A percentile compares a stretch with the other conserved stretches of the same genome.
Evolutionary conservation across 306 rosid genomes (phyloP).

Genomic region (Fragaria vesca): DNA sequence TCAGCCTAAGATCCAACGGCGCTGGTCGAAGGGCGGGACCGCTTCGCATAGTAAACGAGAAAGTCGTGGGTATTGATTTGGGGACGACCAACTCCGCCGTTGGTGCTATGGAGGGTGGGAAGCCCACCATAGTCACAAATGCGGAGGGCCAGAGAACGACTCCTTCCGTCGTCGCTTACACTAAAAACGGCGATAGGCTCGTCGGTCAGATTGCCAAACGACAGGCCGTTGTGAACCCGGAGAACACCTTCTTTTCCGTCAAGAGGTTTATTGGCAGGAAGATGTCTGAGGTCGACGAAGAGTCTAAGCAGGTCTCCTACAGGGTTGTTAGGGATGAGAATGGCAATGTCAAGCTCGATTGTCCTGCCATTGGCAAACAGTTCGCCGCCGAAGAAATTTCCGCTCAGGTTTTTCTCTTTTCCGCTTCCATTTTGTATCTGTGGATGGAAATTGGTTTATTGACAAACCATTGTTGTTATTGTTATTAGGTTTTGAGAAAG

Average conservation of each 20-base stretch:
- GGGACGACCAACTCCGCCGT: slow-evolving; percentile 86
- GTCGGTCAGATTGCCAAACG: slow-evolving; percentile 93
- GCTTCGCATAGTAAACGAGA: slow-evolving; percentile 65
- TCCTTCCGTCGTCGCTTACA: slow-evolving; percentile 92
- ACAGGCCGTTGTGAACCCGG: slow-evolving; percentile 87
- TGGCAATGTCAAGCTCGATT: slow-evolving; percentile 82
- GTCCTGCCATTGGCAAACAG: slow-evolving; percentile 77
- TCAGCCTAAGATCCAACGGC: slow-evolving; percentile 27
- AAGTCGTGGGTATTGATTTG: slow-evolving; percentile 77
- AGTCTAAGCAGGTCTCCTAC: slow-evolving; percentile 87
- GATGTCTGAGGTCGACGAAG: slow-evolving; percentile 91
- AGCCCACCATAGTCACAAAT: slow-evolving; percentile 80
- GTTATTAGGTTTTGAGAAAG: slow-evolving; percentile 69
- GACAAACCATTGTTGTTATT: neutral
- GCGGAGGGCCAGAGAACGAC: slow-evolving; percentile 91
- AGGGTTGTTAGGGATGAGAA: slow-evolving; percentile 71
- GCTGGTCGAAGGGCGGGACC: slow-evolving; percentile 32
- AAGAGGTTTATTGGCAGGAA: slow-evolving; percentile 90
- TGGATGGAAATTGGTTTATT: too few species aligned
- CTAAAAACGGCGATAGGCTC: slow-evolving; percentile 77
- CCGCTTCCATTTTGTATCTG: too few species aligned
- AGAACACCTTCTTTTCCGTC: slow-evolving; percentile 83
- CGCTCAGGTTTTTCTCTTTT: slow-evolving; percentile 42
- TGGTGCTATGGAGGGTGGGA: slow-evolving; percentile 87
- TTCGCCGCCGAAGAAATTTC: slow-evolving; percentile 90